Base-by-base conservation (phyloP, 169 alveolate genomes). In the Plasmodium inui region DNA sequence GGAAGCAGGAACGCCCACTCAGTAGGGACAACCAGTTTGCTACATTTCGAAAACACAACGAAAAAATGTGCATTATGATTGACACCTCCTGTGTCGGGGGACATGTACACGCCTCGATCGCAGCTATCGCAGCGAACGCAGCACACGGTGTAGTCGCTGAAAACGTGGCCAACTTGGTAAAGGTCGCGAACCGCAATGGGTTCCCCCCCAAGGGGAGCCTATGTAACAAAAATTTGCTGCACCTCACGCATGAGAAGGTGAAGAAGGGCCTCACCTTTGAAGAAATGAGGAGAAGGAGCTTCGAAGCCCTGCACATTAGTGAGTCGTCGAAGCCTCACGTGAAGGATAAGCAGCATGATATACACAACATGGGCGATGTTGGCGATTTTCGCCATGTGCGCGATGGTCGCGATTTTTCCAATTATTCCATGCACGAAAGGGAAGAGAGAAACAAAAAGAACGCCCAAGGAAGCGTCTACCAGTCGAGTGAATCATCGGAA, bases 281-380 rank as follows among this genome's bases (percentile, higher is more conserved):
- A 14, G 86, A 57, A 57, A 85, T 85, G 93, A 85, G 70, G 70
- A 85, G 93, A 85, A 85, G 46, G 30, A 85, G 93, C 26, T 85
- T 74, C 46, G 93, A 85, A 72, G 32, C 72, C 22, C 1, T 82
- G 67, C 26, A 82, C 39, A n/a, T 17, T n/a, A 37, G 44, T 61
- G 28, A 39, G 41, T 37, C 22, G 17, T n/a, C 34, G 14, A 37
- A 61, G 1, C 17, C 12, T 12, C 39, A 55, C 12, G 19, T 82
- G 26, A 44, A 14, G 61, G 46, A 84, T 19, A 30, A 3, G 26
- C 73, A 72, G n/a, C 55, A n/a, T 9, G 9, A 50, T 14, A 22
- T 12, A 22, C 22, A 3, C 7, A 4, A 37, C 7, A 4, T 37
- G 8, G 0, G 8, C 7, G 7, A 37, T 6, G 44, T 37, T 0